phyloP scores from a whole-genome alignment of 75 land plant species.

The Pinus tabuliformis region DNA sequence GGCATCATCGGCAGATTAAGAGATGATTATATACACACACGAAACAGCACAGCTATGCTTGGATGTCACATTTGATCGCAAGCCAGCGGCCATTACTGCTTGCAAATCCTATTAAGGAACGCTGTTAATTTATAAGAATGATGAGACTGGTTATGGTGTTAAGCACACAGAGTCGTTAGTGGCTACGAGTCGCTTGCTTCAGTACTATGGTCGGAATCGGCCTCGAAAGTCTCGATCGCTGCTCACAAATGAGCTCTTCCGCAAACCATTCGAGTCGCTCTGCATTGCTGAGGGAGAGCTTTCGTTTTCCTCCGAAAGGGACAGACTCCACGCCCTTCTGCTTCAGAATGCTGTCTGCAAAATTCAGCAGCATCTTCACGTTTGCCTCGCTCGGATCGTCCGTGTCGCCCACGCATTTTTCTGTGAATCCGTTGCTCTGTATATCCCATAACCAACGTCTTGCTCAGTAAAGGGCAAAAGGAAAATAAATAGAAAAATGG shows the following conservation, averaged over 20 bases:
- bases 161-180: neutral
- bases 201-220: slow-evolving; percentile 16
- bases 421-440: slow-evolving; percentile 16
- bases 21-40: too few relatives aligned
- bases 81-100: too few relatives aligned
- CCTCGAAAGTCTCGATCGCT: slow-evolving; percentile 18
- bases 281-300: slow-evolving; percentile 20
- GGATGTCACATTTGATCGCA: too few relatives aligned
- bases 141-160: neutral
- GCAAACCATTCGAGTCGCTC: slow-evolving; percentile 49
- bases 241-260: slow-evolving; percentile 37
- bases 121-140: too few relatives aligned
- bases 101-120: too few relatives aligned
- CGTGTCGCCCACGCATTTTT: slow-evolving; percentile 4
- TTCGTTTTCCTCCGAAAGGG: slow-evolving; percentile 37
- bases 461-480: neutral
- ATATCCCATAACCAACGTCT: neutral
- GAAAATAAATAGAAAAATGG: neutral
- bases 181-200: neutral
- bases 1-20: too few relatives aligned
- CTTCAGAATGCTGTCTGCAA: slow-evolving; percentile 26
- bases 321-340: slow-evolving; percentile 36
- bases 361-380: slow-evolving; percentile 15
- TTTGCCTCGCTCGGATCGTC: slow-evolving; percentile 26
- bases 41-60: too few relatives aligned